Evolutionary conservation across 2,329 filamentous ascomycete genomes (phyloP), one percentile per base, ranked within the genome.

Genomic region (Colletotrichum sublineola): DNA sequence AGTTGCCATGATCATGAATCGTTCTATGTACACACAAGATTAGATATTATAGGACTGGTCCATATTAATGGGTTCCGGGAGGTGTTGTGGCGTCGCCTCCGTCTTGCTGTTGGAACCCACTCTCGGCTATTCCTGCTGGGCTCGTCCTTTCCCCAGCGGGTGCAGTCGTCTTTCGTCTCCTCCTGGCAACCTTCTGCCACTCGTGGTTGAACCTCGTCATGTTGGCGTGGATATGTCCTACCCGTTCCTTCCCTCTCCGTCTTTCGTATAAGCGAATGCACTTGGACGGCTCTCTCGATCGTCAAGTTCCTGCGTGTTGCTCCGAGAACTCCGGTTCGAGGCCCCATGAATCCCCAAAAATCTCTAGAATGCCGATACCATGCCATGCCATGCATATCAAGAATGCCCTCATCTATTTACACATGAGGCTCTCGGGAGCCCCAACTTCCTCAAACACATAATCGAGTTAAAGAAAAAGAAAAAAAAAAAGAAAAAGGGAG

Each of bases 381-480:
- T 85, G 82, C 84, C 82, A 80, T 84, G 82, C 80, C 80, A 83
- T 83, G 79, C 82, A 84, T 84, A 83, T 83, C 82, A 85, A 85
- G 82, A 84, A 84, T 80, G 84, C 83, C 80, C 81, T 80, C 80
- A 75, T 85, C 80, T 86, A 86, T 86, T 82, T 85, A 86, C 83
- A 85, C 74, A 74, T 75, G 79, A 80, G 80, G 79, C 79, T 62
- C 63, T 76, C 74, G 77, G 80, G 64, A 80, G 77, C 80, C 77
- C 75, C 76, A 79, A 77, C 74, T 72, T 74, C 76, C 75, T 70
- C 74, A 77, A 61, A 74, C 69, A 73, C 44, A 56, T 73, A 73
- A 69, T 73, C 60, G 71, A 64, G 67, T 73, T 73, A 71, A 71
- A 48, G 12, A 24, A n/a, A 73, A 73, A 75, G 14, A 4, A 24